phyloP scores from a whole-genome alignment of 306 rosid genomes.

The Quercus bicolor region DNA sequence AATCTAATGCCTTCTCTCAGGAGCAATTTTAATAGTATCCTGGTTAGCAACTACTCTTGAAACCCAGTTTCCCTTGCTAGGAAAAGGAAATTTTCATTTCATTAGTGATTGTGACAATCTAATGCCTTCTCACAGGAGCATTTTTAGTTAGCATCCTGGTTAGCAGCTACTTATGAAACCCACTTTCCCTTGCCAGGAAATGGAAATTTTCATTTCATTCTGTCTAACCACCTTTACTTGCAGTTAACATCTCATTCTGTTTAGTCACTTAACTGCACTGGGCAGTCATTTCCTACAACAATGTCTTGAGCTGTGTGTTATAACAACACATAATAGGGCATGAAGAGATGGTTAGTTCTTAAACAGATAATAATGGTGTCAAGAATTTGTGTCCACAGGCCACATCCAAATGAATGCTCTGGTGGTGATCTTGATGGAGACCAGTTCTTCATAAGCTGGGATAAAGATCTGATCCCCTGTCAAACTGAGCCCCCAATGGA shows the following conservation, averaged over 20 bases:
- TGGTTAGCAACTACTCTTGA: neutral
- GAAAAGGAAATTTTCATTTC: neutral
- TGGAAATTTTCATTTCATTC: neutral
- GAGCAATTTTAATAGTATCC: neutral
- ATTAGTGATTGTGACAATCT: neutral
- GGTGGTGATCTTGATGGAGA: conserved; percentile 99
- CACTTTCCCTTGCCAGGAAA: neutral
- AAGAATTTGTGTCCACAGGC: conserved; percentile 49
- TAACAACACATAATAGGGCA: neutral
- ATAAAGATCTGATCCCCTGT: conserved; percentile 57
- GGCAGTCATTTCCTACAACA: neutral
- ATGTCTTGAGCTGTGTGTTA: neutral
- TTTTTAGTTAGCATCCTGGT: neutral
- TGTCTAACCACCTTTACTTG: neutral
- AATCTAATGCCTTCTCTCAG: neutral
- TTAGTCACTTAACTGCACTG: neutral
- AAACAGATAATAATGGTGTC: conserved; percentile 13
- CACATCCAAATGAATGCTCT: conserved; percentile 98
- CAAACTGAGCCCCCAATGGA: conserved; percentile 71
- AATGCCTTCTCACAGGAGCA: neutral
- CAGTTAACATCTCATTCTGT: neutral
- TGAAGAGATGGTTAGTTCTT: neutral
- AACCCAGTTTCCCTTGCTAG: neutral
- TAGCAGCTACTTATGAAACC: neutral
- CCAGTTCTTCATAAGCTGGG: conserved; percentile 88